These are phyloP conservation scores for Stagonosporopsis vannaccii DNA, from an alignment of 2,329 filamentous ascomycete species.

Conservation along the genomic window DNA sequence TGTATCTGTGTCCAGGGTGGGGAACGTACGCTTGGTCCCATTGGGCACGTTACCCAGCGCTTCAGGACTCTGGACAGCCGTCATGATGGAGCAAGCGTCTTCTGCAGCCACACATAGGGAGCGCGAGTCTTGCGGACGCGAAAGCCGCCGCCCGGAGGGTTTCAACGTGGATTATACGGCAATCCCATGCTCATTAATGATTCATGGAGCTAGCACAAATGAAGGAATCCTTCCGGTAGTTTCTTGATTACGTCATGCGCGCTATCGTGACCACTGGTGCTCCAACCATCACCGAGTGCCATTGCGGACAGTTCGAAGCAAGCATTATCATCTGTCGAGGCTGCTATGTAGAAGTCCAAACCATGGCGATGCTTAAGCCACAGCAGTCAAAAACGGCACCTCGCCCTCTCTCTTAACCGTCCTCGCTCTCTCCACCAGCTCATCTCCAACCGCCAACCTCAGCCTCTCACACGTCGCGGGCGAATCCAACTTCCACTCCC, in stretches of 20 bases:
- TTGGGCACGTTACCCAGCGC: constrained; percentile 14
- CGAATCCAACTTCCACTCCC: constrained; percentile 67
- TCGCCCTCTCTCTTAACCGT: constrained; percentile 76
- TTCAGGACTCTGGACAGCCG: constrained; percentile 36
- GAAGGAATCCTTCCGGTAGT: constrained; percentile 4
- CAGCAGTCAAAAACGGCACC: constrained; percentile 41
- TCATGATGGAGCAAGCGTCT: constrained; percentile 28
- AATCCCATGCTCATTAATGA: background rate
- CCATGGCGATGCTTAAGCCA: constrained; percentile 24
- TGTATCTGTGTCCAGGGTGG: constrained; percentile 7
- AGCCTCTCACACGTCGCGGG: constrained; percentile 86
- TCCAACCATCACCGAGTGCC: no score
- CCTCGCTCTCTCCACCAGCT: constrained; percentile 74
- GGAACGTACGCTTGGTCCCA: constrained; percentile 35
- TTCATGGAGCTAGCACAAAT: background rate
- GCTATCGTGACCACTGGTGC: no score
- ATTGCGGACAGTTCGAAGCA: no score
- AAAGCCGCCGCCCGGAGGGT: background rate
- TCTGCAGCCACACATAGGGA: constrained; percentile 6
- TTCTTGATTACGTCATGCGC: constrained; percentile 11
- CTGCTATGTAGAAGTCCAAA: no score
- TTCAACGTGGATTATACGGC: background rate
- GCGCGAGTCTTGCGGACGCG: background rate
- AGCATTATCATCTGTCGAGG: no score
- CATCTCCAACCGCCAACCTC: constrained; percentile 77